These are phyloP conservation scores for Penicillium sp. DNA, from an alignment of 2,329 filamentous ascomycete species.

Conservation along the genomic window DNA sequence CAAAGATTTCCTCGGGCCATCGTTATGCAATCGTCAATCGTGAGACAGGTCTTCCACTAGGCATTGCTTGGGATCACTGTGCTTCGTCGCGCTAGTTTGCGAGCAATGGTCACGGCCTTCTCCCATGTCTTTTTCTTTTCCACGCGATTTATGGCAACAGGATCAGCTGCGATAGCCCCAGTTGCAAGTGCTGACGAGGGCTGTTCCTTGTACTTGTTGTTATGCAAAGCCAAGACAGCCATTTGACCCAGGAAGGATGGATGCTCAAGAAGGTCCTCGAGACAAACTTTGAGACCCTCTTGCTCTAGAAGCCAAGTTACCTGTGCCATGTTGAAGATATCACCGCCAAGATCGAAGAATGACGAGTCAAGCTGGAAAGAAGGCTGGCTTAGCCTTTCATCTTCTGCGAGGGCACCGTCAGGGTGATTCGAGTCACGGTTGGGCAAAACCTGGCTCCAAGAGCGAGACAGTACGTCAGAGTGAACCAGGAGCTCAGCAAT, in stretches of 20 bases:
- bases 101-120: constrained; percentile 26
- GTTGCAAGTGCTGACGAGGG: constrained; percentile 8
- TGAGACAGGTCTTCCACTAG: constrained; percentile 1
- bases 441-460: constrained; percentile 37
- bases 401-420: constrained; percentile 13
- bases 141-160: background rate
- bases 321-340: constrained; percentile 38
- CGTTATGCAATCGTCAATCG: no score
- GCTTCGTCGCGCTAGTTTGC: constrained; percentile 23
- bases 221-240: constrained; percentile 29
- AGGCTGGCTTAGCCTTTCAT: constrained; percentile 13
- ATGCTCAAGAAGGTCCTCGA: constrained; percentile 38
- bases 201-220: constrained; percentile 20
- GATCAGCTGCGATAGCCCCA: constrained; percentile 10
- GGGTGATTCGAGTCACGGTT: constrained; percentile 1
- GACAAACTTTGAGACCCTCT: constrained; percentile 34
- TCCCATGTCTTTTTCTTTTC: constrained; percentile 24
- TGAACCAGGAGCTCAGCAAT: constrained; percentile 36
- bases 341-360: constrained; percentile 39
- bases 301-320: constrained; percentile 38
- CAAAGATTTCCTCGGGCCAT: no score
- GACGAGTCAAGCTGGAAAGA: constrained; percentile 35
- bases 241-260: constrained; percentile 40
- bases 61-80: constrained; percentile 17
- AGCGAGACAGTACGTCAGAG: constrained; percentile 35